phyloP scores from a whole-genome alignment of 2,329 filamentous ascomycete species.

The Chalaropsis ovoidea region DNA sequence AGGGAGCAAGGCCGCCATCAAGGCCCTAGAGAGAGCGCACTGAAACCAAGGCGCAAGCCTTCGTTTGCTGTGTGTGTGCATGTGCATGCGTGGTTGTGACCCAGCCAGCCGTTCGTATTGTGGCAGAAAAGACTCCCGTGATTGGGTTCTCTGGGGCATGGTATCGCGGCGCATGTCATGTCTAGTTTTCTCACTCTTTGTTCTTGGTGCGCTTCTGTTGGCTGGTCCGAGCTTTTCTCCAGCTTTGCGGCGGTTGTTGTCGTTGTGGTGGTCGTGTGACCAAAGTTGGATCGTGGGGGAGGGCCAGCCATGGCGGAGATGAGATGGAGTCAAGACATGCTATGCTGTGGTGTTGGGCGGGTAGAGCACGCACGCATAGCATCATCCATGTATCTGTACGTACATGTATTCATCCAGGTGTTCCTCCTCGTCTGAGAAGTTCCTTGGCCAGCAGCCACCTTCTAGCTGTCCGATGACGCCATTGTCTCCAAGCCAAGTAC shows the following conservation, averaged over 20 bases:
- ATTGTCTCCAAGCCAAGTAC: neutral
- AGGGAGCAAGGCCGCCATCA: neutral
- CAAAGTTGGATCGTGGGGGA: neutral
- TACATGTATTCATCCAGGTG: no score
- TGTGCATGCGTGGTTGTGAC: neutral
- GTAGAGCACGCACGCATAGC: neutral
- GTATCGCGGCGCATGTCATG: neutral
- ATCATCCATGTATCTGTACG: no score
- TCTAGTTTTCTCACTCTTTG: neutral
- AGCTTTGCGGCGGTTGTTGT: neutral
- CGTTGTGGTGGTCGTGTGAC: neutral
- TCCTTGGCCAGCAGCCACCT: no score
- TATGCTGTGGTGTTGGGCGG: neutral
- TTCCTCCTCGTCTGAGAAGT: no score
- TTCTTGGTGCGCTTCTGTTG: neutral
- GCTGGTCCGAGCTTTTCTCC: slow-evolving; percentile 4
- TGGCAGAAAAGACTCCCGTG: neutral
- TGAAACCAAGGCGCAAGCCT: neutral
- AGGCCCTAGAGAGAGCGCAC: neutral
- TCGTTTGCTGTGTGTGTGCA: no score
- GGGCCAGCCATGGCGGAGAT: neutral
- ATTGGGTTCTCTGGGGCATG: neutral
- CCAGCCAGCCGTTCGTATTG: neutral
- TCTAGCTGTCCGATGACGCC: neutral
- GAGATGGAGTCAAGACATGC: neutral